Conservation (phyloP, 2,329 filamentous ascomycete genomes). For the Aureobasidium zeae region DNA sequence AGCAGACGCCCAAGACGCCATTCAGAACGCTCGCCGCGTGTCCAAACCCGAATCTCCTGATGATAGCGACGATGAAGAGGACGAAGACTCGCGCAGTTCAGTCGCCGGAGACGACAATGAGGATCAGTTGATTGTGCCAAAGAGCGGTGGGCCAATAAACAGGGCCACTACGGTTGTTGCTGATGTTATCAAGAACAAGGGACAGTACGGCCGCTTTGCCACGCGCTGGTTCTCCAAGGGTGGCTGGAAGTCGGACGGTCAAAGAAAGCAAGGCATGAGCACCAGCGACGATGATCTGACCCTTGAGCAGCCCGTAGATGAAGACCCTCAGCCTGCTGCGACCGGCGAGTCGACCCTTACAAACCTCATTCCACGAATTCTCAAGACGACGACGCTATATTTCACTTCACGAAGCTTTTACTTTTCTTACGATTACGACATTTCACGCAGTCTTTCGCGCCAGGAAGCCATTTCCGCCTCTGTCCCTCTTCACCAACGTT, state of each 20-base stretch:
- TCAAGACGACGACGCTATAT: conserved; percentile 74
- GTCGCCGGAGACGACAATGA: conserved; percentile 29
- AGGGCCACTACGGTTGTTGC: conserved; percentile 63
- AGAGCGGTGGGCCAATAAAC: conserved; percentile 24
- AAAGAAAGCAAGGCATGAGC: conserved; percentile 60
- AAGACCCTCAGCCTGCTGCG: neutral
- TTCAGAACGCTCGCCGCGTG: conserved; percentile 44
- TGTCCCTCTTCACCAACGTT: conserved; percentile 59
- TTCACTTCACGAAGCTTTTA: conserved; percentile 80
- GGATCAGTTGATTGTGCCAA: conserved; percentile 23
- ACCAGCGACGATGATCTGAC: conserved; percentile 33
- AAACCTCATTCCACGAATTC: conserved; percentile 67
- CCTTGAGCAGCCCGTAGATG: neutral
- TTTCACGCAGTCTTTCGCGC: conserved; percentile 57
- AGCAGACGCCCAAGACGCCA: conserved; percentile 61
- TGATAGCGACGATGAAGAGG: conserved; percentile 26
- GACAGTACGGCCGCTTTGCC: conserved; percentile 81
- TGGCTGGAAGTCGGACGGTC: conserved; percentile 67
- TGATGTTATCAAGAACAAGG: conserved; percentile 75
- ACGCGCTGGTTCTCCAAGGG: conserved; percentile 77
- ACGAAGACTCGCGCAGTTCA: conserved; percentile 22
- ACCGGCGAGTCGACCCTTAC: conserved; percentile 20
- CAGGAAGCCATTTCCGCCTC: conserved; percentile 36
- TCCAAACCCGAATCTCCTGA: conserved; percentile 24
- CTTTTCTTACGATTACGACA: conserved; percentile 89